Conservation (phyloP, 2,329 filamentous ascomycete species). For the Macrophomina tecta region DNA sequence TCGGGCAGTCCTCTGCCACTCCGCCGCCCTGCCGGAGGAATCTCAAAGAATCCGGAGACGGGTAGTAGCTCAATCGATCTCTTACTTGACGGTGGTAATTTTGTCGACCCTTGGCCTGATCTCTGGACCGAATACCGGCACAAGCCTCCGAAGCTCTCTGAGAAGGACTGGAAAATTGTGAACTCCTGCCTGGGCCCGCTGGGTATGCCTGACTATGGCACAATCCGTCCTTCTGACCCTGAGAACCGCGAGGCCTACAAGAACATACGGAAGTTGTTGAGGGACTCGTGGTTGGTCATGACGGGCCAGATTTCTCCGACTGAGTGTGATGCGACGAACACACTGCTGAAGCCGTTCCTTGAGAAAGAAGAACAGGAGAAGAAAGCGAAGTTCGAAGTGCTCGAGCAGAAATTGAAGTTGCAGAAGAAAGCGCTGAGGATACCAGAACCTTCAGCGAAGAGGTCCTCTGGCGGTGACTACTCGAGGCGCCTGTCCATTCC, state of each 20-base stretch:
- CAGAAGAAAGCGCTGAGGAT: background rate
- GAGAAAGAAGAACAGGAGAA: constrained; percentile 1
- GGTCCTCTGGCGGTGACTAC: background rate
- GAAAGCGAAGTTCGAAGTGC: background rate
- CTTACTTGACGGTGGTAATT: background rate
- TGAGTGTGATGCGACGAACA: background rate
- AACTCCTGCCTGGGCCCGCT: background rate
- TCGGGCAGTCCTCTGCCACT: background rate
- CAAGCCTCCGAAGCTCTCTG: background rate
- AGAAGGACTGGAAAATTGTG: background rate
- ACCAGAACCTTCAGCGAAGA: background rate
- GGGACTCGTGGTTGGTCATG: constrained; percentile 6
- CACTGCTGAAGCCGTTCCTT: background rate
- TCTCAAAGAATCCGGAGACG: background rate
- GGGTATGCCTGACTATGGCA: background rate
- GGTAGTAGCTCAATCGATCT: background rate
- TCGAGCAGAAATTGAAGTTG: background rate
- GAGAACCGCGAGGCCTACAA: constrained; percentile 9
- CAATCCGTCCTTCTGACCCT: background rate
- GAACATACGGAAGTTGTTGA: background rate
- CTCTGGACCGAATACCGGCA: background rate
- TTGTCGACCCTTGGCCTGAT: constrained; percentile 18
- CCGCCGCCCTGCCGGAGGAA: background rate
- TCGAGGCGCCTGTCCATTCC: background rate
- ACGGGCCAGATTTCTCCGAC: constrained; percentile 11